Conservation (phyloP, 1,139 yeast genomes). For the Taiozyma sp. region DNA sequence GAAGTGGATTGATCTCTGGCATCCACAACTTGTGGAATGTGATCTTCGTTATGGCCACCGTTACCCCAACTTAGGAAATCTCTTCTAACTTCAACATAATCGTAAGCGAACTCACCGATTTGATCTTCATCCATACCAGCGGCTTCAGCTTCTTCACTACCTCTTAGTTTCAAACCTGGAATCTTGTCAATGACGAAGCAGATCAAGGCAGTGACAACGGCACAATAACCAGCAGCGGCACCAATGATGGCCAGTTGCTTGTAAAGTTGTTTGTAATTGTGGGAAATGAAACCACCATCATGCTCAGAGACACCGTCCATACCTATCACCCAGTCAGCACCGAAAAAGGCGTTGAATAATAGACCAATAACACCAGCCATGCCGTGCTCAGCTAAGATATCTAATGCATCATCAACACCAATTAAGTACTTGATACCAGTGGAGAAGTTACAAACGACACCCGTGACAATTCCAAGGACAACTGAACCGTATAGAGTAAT, state of each 20-base stretch:
- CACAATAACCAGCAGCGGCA: constrained; percentile 74
- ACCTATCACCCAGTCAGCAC: constrained; percentile 83
- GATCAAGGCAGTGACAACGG: constrained; percentile 71
- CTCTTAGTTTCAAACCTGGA: constrained; percentile 81
- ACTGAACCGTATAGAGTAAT: constrained; percentile 93
- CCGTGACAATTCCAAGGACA: constrained; percentile 76
- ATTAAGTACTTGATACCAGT: constrained; percentile 82
- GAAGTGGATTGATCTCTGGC: constrained; percentile 5
- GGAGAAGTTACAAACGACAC: constrained; percentile 82
- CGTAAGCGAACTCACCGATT: constrained; percentile 97
- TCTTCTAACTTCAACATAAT: constrained; percentile 93
- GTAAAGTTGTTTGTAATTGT: constrained; percentile 88
- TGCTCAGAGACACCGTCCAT: constrained; percentile 82
- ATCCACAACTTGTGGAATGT: constrained; percentile 8
- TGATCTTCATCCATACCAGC: constrained; percentile 94
- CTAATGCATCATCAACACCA: constrained; percentile 87
- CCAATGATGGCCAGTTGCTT: constrained; percentile 80
- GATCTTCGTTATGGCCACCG: constrained; percentile 9
- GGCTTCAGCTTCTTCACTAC: constrained; percentile 81
- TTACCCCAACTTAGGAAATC: constrained; percentile 74
- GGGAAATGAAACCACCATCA: constrained; percentile 88
- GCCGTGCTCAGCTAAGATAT: constrained; percentile 97
- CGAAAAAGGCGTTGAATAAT: constrained; percentile 83
- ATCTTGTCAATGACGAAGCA: constrained; percentile 71
- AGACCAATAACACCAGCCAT: constrained; percentile 91